Evolutionary conservation across 148 eudicot species (phyloP).

Genomic region (Fagopyrum tataricum): DNA sequence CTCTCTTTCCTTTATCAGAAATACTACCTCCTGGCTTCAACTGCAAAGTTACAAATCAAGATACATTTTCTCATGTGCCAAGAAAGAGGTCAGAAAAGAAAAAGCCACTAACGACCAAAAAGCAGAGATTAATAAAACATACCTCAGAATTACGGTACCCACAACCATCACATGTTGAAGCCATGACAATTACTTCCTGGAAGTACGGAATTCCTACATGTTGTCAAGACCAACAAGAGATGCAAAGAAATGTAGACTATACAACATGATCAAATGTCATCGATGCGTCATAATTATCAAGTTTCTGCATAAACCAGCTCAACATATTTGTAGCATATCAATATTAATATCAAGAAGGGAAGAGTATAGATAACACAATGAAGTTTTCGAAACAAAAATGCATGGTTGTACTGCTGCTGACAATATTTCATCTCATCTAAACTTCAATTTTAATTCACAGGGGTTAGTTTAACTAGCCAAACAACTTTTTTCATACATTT

Average conservation of each 20-base stretch:
- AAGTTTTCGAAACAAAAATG: background rate
- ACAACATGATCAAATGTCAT: background rate
- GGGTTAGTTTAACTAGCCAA: background rate
- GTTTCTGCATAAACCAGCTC: background rate
- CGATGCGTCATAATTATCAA: background rate
- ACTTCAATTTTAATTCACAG: background rate
- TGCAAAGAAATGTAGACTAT: background rate
- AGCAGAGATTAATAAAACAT: constrained; percentile 10
- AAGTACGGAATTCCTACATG: constrained; percentile 82
- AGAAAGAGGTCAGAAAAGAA: background rate
- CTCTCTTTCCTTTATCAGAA: constrained; percentile 78
- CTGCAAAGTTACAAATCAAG: constrained; percentile 30
- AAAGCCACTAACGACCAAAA: background rate
- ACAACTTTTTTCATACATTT: background rate
- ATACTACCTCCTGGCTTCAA: constrained; percentile 86
- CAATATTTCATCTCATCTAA: background rate
- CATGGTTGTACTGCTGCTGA: background rate
- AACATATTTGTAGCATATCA: background rate
- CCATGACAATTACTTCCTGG: constrained; percentile 97
- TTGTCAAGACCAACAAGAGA: constrained; percentile 43
- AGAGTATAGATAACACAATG: background rate
- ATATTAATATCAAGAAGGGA: background rate
- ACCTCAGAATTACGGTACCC: constrained; percentile 98
- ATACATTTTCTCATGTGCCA: background rate
- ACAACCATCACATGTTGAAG: constrained; percentile 86